Conservation (phyloP, 2,329 filamentous ascomycete genomes). For the Elsinoe batatas region DNA sequence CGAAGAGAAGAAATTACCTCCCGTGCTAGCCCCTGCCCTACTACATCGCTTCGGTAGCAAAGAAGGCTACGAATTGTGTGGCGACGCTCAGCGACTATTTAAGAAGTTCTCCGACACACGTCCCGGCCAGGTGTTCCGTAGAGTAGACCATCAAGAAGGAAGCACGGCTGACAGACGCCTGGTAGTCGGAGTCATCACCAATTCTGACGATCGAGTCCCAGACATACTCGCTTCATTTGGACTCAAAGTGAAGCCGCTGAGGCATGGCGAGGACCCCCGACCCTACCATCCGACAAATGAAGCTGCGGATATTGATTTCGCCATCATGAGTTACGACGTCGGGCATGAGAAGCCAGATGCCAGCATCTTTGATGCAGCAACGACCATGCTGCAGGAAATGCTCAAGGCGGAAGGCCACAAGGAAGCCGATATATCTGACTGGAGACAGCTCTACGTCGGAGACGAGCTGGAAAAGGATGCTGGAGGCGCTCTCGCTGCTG, state of each 20-base stretch:
- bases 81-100: slow-evolving; percentile 40
- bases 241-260: slow-evolving; percentile 35
- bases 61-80: slow-evolving; percentile 43
- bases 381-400: slow-evolving; percentile 32
- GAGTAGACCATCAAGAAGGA: slow-evolving; percentile 6
- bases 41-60: slow-evolving; percentile 44
- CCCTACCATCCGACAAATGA: slow-evolving; percentile 12
- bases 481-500: slow-evolving; percentile 37
- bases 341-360: slow-evolving; percentile 50
- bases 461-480: slow-evolving; percentile 46
- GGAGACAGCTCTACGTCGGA: slow-evolving; percentile 43
- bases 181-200: slow-evolving; percentile 51
- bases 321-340: slow-evolving; percentile 54
- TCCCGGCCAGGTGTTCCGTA: slow-evolving; percentile 14
- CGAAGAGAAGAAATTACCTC: slow-evolving; percentile 30
- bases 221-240: slow-evolving; percentile 45
- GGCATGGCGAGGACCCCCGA: slow-evolving; percentile 20
- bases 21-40: slow-evolving; percentile 39
- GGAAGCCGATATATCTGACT: slow-evolving; percentile 16
- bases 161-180: slow-evolving; percentile 15
- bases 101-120: slow-evolving; percentile 27
- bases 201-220: slow-evolving; percentile 53
- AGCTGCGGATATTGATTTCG: slow-evolving; percentile 42
- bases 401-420: slow-evolving; percentile 25
- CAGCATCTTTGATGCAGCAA: slow-evolving; percentile 48